Conservation (phyloP, 192 early-diverging fungal species). For the Polychytrium aggregatum region DNA sequence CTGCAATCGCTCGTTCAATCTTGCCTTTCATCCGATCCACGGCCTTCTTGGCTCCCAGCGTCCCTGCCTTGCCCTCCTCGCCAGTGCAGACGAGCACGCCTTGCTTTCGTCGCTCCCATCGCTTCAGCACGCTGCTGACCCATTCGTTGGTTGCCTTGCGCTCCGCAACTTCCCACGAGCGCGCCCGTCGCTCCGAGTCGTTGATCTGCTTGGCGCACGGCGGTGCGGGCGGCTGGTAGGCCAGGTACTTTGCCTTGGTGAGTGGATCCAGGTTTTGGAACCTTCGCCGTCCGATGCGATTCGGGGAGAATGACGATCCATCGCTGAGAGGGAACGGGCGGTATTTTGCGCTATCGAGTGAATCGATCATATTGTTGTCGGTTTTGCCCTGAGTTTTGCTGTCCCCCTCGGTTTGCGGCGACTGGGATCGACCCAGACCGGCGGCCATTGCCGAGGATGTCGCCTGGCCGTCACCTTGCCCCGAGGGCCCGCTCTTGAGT, state of each 20-base stretch:
- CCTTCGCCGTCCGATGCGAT: conserved; percentile 6
- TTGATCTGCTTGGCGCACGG: conserved; percentile 22
- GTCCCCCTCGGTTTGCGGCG: no score
- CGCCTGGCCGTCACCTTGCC: no score
- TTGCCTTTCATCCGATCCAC: conserved; percentile 25
- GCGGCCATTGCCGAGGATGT: no score
- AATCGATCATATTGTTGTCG: no score
- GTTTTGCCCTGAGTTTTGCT: no score
- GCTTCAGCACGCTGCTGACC: conserved; percentile 6
- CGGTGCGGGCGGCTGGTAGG: conserved; percentile 22
- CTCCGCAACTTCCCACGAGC: conserved; percentile 12
- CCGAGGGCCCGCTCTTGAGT: no score
- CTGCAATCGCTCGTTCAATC: conserved; percentile 11
- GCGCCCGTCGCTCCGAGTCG: conserved; percentile 17
- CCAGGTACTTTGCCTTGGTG: conserved; percentile 27
- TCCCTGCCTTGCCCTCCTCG: conserved; percentile 11
- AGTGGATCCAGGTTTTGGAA: conserved; percentile 15
- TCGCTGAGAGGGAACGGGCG: conserved; percentile 26
- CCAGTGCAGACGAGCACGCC: conserved; percentile 16
- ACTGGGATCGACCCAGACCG: no score
- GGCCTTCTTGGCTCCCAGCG: conserved; percentile 13
- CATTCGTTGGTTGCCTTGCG: no score
- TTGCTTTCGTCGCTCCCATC: conserved; percentile 10
- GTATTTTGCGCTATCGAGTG: no score
- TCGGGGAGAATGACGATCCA: conserved; percentile 20